Percentiles rank a stretch among this genome's conserved stretches.
These are phyloP conservation scores for Tuber aestivum DNA, from an alignment of 495 filamentous ascomycete genomes.

Conservation along the genomic window DNA sequence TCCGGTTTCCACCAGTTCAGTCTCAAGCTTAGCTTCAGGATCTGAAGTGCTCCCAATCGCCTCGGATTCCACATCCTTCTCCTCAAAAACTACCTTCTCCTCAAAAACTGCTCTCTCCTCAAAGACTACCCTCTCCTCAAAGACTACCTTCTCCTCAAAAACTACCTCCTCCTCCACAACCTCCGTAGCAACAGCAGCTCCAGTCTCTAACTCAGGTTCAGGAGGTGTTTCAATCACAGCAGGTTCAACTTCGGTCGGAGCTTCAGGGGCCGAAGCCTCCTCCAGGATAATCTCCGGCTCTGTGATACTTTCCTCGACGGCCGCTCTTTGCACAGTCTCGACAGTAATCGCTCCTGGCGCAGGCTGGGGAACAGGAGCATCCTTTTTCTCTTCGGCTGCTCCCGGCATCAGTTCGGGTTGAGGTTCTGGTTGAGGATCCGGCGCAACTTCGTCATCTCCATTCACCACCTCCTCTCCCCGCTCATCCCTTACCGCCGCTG, in stretches of 20 bases:
- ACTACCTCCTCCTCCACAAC: background rate
- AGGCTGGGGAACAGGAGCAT: background rate
- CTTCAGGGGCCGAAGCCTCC: background rate
- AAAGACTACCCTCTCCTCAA: too few species aligned
- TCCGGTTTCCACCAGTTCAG: background rate
- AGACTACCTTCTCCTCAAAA: background rate
- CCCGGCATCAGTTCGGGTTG: conserved; percentile 10
- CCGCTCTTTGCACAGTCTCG: conserved; percentile 1
- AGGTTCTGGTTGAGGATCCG: background rate
- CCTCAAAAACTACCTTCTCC: too few species aligned
- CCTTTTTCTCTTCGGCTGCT: conserved; percentile 11
- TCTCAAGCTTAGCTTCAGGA: background rate
- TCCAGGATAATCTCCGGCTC: background rate
- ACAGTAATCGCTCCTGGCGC: background rate
- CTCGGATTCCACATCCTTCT: background rate
- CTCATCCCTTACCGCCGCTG: conserved; percentile 13
- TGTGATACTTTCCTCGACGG: conserved; percentile 1
- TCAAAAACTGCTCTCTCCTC: too few species aligned
- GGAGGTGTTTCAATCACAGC: background rate
- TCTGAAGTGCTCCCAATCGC: background rate
- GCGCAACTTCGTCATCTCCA: conserved; percentile 11
- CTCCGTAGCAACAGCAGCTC: background rate
- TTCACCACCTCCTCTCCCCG: conserved; percentile 23
- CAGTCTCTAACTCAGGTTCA: background rate
- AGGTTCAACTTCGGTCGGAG: background rate